These are phyloP conservation scores for Withania somnifera DNA, from an alignment of 305 asterid genomes.

Conservation along the genomic window DNA sequence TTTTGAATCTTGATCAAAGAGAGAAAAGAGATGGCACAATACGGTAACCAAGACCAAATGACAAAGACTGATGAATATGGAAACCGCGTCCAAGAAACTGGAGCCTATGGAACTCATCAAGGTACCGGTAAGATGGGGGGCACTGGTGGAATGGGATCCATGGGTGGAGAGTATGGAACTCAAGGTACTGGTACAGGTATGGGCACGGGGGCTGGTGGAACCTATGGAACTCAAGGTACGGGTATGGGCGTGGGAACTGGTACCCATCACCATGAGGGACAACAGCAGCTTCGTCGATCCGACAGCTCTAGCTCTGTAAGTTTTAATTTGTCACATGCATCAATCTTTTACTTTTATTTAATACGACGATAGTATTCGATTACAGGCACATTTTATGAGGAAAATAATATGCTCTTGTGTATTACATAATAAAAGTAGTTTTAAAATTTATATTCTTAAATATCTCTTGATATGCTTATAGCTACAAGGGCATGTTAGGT, in stretches of 20 bases:
- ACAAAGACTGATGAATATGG: neutral
- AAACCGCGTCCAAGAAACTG: neutral
- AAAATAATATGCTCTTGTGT: too few relatives aligned
- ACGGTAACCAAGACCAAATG: neutral
- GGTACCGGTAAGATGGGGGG: neutral
- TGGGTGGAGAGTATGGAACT: too few relatives aligned
- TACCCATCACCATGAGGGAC: neutral
- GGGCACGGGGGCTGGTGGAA: neutral
- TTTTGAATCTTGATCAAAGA: neutral
- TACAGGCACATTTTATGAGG: neutral
- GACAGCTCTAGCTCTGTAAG: constrained; percentile 10
- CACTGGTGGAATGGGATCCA: too few relatives aligned
- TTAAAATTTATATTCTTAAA: too few relatives aligned
- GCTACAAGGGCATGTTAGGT: too few relatives aligned
- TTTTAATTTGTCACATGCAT: neutral
- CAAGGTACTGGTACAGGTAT: neutral
- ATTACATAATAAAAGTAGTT: too few relatives aligned
- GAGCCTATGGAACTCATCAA: too few relatives aligned
- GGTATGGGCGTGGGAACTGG: neutral
- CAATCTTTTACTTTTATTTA: neutral
- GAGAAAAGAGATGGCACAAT: neutral
- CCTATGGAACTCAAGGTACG: neutral
- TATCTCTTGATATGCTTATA: too few relatives aligned
- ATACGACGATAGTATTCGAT: neutral
- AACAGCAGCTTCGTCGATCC: constrained; percentile 8